Evolutionary conservation across 192 early-diverging fungal species (phyloP).

Genomic region (Backusella liffmaniae): DNA sequence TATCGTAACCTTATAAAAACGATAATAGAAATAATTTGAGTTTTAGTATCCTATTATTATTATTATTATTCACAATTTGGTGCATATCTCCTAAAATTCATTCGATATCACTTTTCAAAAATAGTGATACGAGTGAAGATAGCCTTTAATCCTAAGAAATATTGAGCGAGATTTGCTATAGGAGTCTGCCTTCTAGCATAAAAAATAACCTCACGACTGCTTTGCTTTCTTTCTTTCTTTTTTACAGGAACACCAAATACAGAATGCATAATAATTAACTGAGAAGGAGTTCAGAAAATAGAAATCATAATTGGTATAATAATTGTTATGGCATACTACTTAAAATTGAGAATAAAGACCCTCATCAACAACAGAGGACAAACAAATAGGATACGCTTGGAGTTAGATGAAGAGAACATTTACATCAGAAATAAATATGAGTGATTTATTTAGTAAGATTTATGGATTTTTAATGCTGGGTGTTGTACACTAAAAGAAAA

Average conservation of each 20-base stretch:
- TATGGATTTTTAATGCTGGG: neutral
- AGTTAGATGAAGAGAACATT: neutral
- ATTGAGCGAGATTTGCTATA: too few relatives aligned
- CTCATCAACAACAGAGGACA: neutral
- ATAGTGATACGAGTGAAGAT: too few relatives aligned
- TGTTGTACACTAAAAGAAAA: neutral
- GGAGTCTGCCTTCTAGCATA: neutral
- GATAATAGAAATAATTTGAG: too few relatives aligned
- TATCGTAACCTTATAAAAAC: too few relatives aligned
- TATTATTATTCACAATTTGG: too few relatives aligned
- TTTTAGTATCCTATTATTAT: too few relatives aligned
- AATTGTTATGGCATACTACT: neutral
- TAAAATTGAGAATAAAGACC: neutral
- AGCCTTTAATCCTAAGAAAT: too few relatives aligned
- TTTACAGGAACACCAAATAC: neutral
- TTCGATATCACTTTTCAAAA: too few relatives aligned
- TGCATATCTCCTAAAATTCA: too few relatives aligned
- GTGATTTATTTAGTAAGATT: neutral
- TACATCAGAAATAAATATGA: neutral
- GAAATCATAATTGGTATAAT: neutral
- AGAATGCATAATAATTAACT: conserved; percentile 3
- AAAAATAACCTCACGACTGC: neutral
- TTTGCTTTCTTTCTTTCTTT: neutral
- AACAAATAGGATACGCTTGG: neutral
- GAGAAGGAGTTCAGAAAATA: neutral